phyloP scores from a whole-genome alignment of 1,284 basidiomycete species.

The Cutaneotrichosporon cyanovorans region DNA sequence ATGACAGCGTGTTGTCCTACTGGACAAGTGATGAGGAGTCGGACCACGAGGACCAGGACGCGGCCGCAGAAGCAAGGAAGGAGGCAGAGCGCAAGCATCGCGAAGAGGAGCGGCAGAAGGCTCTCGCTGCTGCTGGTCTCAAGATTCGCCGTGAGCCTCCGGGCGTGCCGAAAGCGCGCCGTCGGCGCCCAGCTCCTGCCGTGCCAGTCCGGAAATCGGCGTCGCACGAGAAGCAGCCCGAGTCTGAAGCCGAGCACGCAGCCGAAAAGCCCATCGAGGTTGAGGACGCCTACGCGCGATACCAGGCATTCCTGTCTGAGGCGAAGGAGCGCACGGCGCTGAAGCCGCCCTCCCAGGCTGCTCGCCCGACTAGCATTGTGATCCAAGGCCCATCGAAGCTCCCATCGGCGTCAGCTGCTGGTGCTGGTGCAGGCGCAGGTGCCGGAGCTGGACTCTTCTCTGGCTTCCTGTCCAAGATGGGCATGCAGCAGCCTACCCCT shows the following conservation, averaged over 20 bases:
- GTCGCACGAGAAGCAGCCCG: background rate
- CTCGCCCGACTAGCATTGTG: background rate
- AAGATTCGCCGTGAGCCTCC: constrained; percentile 52
- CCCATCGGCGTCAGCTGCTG: background rate
- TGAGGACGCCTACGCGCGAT: constrained; percentile 85
- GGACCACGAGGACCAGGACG: constrained; percentile 26
- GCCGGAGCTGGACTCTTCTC: constrained; percentile 10
- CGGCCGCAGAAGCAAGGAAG: constrained; percentile 40
- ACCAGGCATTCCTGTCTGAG: constrained; percentile 64
- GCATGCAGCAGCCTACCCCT: background rate
- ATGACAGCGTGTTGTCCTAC: constrained; percentile 33
- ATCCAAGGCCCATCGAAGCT: background rate
- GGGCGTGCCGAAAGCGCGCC: constrained; percentile 28
- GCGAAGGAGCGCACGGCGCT: constrained; percentile 1
- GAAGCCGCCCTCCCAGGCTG: background rate
- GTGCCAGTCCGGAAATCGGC: background rate
- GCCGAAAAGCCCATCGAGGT: constrained; percentile 41
- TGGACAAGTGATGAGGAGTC: constrained; percentile 42
- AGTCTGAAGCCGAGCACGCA: background rate
- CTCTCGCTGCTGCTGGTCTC: constrained; percentile 79
- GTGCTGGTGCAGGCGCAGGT: too few species aligned
- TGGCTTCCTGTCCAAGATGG: constrained; percentile 25
- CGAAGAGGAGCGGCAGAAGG: constrained; percentile 67
- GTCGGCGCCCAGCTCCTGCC: constrained; percentile 7
- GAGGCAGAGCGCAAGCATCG: constrained; percentile 57